Conservation (phyloP, 1,139 yeast genomes). For the Pichia norvegensis region DNA sequence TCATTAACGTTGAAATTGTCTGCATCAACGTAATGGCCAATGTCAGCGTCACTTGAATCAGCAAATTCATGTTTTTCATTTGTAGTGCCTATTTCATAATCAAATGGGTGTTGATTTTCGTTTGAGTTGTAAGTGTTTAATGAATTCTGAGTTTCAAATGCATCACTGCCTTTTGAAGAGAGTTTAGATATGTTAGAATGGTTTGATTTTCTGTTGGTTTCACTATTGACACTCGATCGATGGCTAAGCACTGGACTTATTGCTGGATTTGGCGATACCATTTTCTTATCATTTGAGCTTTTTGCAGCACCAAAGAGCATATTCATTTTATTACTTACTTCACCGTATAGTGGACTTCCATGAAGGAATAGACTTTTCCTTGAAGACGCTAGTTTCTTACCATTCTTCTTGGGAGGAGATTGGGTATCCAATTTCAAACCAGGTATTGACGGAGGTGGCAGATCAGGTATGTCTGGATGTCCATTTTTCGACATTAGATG, state of each 20-base stretch:
- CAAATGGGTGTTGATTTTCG: not conserved
- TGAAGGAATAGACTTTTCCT: conserved; percentile 5
- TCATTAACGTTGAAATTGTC: not conserved
- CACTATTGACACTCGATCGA: not conserved
- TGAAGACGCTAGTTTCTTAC: conserved; percentile 5
- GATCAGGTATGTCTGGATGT: not conserved
- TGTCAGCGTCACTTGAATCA: not conserved
- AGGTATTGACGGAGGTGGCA: not conserved
- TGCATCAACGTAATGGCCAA: not conserved
- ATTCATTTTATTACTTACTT: conserved; percentile 15
- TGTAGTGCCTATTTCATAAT: not conserved
- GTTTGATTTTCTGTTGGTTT: not conserved
- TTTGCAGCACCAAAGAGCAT: conserved; percentile 8
- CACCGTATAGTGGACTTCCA: conserved; percentile 15
- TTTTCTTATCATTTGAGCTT: not conserved
- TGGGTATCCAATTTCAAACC: not conserved
- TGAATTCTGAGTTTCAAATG: not conserved
- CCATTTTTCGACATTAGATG: not conserved
- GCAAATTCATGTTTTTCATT: not conserved
- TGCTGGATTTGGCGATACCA: not conserved
- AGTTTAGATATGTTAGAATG: not conserved
- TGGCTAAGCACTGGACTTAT: not conserved
- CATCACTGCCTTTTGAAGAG: not conserved
- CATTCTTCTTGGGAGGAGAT: not conserved
- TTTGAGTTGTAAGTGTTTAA: not conserved